phyloP scores from a whole-genome alignment of 2,329 filamentous ascomycete species.

The Didymella sp. region DNA sequence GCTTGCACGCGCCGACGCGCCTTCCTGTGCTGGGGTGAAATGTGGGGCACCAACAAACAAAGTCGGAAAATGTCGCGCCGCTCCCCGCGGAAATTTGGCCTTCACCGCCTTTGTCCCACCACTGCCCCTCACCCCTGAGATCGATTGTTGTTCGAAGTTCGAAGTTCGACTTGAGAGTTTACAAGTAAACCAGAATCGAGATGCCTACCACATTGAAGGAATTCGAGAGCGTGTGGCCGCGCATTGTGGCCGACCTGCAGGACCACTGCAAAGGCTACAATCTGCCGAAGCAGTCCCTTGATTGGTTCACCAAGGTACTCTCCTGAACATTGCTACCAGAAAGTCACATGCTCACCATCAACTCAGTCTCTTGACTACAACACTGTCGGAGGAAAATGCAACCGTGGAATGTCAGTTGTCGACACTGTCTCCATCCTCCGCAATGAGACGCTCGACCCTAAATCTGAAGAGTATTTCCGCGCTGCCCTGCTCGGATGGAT shows the following conservation, averaged over 20 bases:
- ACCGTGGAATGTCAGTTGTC: conserved; percentile 96
- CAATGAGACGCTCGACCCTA: conserved; percentile 71
- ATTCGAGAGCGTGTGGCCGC: conserved; percentile 90
- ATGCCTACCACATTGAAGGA: conserved; percentile 81
- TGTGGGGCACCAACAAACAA: conserved; percentile 31
- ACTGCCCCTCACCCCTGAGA: conserved; percentile 22
- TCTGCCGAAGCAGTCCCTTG: conserved; percentile 77
- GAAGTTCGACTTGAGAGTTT: neutral
- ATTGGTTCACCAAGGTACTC: conserved; percentile 83
- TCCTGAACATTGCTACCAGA: conserved; percentile 4
- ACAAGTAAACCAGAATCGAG: conserved; percentile 10
- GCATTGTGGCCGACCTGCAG: conserved; percentile 81
- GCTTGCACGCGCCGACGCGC: conserved; percentile 30
- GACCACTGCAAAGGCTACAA: conserved; percentile 82
- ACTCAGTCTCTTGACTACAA: conserved; percentile 81
- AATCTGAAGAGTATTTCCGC: conserved; percentile 79
- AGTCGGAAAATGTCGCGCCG: conserved; percentile 27
- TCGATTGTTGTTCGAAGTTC: conserved; percentile 3
- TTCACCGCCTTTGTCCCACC: conserved; percentile 27
- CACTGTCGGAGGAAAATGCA: conserved; percentile 93
- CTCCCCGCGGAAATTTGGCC: conserved; percentile 26
- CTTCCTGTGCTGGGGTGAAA: conserved; percentile 23
- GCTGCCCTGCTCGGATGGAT: conserved; percentile 92
- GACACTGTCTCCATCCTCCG: conserved; percentile 86
- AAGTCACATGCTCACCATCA: conserved; percentile 25